Percentiles rank a stretch among this genome's conserved stretches.
phyloP scores from a whole-genome alignment of 441 rosid genomes.

The Euphorbia celastroides region DNA sequence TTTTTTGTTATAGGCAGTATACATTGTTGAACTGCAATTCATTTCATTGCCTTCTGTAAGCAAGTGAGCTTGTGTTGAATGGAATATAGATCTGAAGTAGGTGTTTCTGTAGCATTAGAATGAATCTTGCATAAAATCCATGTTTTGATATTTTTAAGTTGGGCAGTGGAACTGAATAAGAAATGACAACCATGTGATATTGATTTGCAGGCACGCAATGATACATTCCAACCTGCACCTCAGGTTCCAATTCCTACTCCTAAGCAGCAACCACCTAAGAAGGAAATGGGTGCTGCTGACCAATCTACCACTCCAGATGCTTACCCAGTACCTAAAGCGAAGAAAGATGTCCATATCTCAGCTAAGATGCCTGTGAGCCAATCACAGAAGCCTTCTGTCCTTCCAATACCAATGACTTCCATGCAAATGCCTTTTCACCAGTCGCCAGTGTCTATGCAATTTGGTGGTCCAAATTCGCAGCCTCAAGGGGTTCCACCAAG shows the following conservation, averaged over 20 bases:
- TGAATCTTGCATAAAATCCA: neutral
- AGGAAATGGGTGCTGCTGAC: conserved; percentile 39
- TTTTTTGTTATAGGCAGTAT: neutral
- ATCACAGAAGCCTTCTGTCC: conserved; percentile 52
- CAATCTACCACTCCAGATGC: conserved; percentile 45
- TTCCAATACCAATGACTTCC: conserved; percentile 52
- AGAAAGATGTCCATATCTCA: conserved; percentile 51
- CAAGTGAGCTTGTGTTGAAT: neutral
- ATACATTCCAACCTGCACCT: conserved; percentile 43
- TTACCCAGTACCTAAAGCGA: conserved; percentile 41
- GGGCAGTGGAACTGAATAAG: neutral
- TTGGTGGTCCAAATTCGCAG: conserved; percentile 69
- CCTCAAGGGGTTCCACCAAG: conserved; percentile 54
- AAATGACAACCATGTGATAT: conserved; percentile 1
- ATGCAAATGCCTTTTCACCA: conserved; percentile 73
- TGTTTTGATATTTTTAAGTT: neutral
- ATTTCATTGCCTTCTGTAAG: neutral
- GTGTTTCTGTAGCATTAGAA: neutral
- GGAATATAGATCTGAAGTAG: neutral
- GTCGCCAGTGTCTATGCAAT: conserved; percentile 60
- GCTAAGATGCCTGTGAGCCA: conserved; percentile 42
- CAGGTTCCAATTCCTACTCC: conserved; percentile 55
- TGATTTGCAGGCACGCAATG: conserved; percentile 64
- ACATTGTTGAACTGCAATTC: neutral
- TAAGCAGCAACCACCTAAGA: conserved; percentile 48